A percentile compares a stretch with the other conserved stretches of the same genome.
Evolutionary conservation across 345 rosid species (phyloP).

Genomic region (Hibiscus trionum): DNA sequence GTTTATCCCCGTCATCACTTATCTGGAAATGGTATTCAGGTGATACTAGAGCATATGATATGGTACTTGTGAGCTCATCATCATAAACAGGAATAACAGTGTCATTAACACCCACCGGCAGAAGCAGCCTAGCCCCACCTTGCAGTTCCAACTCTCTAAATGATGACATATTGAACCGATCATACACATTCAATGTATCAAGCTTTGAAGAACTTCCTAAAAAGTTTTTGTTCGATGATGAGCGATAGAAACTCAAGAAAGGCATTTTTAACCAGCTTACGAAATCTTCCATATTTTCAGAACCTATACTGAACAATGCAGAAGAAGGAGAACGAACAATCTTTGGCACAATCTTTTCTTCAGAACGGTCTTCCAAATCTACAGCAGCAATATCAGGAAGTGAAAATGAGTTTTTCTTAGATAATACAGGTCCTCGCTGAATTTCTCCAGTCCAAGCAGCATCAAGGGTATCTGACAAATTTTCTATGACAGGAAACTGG

Average conservation of each 20-base stretch:
- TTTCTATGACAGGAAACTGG: constrained; percentile 43
- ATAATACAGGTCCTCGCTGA: constrained; percentile 25
- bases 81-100: constrained; percentile 78
- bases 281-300: constrained; percentile 47
- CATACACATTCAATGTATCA: constrained; percentile 54
- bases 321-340: constrained; percentile 32
- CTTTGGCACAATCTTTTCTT: constrained; percentile 35
- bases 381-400: constrained; percentile 46
- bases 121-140: constrained; percentile 62
- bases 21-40: constrained; percentile 57
- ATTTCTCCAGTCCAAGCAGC: constrained; percentile 90
- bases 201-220: constrained; percentile 60
- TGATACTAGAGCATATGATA: constrained; percentile 70
- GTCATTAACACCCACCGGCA: constrained; percentile 69
- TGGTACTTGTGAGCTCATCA: constrained; percentile 92
- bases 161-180: constrained; percentile 59
- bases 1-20: constrained; percentile 37
- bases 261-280: constrained; percentile 65
- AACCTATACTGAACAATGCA: constrained; percentile 34
- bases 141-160: constrained; percentile 58
- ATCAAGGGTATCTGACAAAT: constrained; percentile 80
- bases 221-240: constrained; percentile 51
- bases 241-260: constrained; percentile 63
- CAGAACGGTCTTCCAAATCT: constrained; percentile 28
- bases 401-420: constrained; percentile 28